Evolutionary conservation across 768 basidiomycete genomes (phyloP).

Genomic region (Candolleomyces aberdarensis): DNA sequence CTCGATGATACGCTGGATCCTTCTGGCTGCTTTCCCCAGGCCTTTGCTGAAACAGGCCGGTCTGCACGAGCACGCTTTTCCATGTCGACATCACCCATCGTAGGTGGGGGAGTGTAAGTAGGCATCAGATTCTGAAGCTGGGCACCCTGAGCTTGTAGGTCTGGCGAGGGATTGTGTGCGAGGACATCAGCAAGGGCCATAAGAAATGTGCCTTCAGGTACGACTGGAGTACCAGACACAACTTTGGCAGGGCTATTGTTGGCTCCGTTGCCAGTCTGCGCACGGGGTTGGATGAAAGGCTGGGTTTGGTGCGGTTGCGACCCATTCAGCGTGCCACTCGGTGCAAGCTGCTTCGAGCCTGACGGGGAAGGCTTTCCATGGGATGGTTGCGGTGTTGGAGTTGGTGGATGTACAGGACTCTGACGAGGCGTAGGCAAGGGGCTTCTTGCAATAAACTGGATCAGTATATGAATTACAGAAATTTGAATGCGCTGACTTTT

Average conservation of each 20-base stretch:
- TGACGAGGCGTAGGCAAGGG: slow-evolving; percentile 60
- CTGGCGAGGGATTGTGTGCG: background rate
- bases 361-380: background rate
- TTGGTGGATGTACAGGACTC: slow-evolving; percentile 40
- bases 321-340: no score
- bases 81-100: background rate
- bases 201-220: background rate
- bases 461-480: slow-evolving; percentile 8
- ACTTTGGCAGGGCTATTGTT: no score
- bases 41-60: background rate
- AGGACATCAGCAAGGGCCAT: background rate
- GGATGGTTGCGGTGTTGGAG: background rate
- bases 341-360: no score
- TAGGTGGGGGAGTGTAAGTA: background rate
- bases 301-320: no score
- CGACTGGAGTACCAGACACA: background rate
- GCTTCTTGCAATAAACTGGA: slow-evolving; percentile 41
- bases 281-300: no score
- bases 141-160: background rate
- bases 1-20: slow-evolving; percentile 15
- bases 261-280: no score
- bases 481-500: slow-evolving; percentile 40
- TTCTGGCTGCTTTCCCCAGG: slow-evolving; percentile 10
- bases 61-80: background rate
- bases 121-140: background rate